A percentile compares a stretch with the other conserved stretches of the same genome.
These are phyloP conservation scores for Orbilia ellipsospora DNA, from an alignment of 2,329 filamentous ascomycete genomes.

Conservation along the genomic window DNA sequence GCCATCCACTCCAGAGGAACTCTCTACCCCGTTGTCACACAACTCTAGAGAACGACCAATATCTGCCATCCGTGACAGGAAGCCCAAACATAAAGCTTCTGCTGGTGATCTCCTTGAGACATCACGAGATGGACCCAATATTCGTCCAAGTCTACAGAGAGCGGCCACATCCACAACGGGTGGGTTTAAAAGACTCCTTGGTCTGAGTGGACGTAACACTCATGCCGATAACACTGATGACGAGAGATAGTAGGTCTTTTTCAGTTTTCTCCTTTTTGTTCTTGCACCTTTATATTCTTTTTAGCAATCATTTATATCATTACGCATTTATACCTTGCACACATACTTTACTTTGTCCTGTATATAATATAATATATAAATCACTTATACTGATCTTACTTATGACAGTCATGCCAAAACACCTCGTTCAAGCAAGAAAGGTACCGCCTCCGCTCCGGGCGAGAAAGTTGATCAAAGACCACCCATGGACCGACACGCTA, in stretches of 20 bases:
- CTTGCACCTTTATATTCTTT: conserved; percentile 5
- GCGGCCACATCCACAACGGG: conserved; percentile 43
- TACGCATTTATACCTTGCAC: conserved; percentile 21
- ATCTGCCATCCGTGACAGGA: conserved; percentile 49
- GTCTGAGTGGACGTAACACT: conserved; percentile 42
- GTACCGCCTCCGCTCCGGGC: conserved; percentile 29
- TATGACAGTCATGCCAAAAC: conserved; percentile 47
- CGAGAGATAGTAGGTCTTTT: conserved; percentile 47
- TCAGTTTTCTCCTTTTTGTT: conserved; percentile 17
- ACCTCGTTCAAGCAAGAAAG: conserved; percentile 52
- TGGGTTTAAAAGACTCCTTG: conserved; percentile 44
- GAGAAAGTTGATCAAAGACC: conserved; percentile 51
- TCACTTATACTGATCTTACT: conserved; percentile 44
- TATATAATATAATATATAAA: conserved; percentile 52
- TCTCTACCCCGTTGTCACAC: conserved; percentile 48
- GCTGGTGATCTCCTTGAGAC: conserved; percentile 41
- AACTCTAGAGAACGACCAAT: conserved; percentile 49
- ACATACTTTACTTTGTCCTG: conserved; percentile 27
- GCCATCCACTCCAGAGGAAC: conserved; percentile 40
- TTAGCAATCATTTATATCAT: conserved; percentile 8
- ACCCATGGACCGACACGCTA: conserved; percentile 46
- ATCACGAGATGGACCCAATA: conserved; percentile 26
- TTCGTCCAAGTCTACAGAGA: conserved; percentile 48
- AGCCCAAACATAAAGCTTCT: conserved; percentile 34
- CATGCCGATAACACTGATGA: conserved; percentile 49